Conservation (phyloP, 2,329 filamentous ascomycete genomes). For the Lecanoromycetidae sp. region DNA sequence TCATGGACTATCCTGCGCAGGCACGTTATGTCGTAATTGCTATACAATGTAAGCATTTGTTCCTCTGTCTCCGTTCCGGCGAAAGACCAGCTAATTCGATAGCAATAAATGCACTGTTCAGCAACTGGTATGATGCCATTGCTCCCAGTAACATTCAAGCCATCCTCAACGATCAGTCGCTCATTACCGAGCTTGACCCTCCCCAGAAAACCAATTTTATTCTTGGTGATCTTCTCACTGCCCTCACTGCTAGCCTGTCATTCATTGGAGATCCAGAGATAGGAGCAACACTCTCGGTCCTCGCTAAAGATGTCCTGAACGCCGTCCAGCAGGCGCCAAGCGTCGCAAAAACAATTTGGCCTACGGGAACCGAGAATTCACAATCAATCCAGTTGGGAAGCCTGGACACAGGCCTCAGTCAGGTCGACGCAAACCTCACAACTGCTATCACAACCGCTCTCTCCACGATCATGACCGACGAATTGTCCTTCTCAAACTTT, state of each 20-base stretch:
- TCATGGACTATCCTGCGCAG: slow-evolving; percentile 1
- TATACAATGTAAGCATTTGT: slow-evolving; percentile 10
- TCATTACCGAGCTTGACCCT: slow-evolving; percentile 6
- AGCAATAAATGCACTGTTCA: slow-evolving; percentile 7
- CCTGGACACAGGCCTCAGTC: neutral
- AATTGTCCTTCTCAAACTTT: neutral
- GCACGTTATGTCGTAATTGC: slow-evolving; percentile 10
- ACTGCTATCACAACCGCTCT: neutral
- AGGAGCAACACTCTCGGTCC: neutral
- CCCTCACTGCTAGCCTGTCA: neutral
- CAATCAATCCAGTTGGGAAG: neutral
- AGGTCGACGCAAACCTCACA: slow-evolving; percentile 16
- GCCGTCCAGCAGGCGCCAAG: slow-evolving; percentile 2
- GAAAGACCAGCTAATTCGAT: neutral
- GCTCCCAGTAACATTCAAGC: neutral
- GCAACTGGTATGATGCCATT: slow-evolving; percentile 7
- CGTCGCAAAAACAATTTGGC: slow-evolving; percentile 7
- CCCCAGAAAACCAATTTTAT: slow-evolving; percentile 2
- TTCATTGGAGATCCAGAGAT: slow-evolving; percentile 1
- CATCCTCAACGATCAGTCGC: slow-evolving; percentile 1
- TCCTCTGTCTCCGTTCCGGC: no score
- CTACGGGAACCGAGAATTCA: slow-evolving; percentile 2
- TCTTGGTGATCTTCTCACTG: slow-evolving; percentile 4
- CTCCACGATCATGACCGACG: slow-evolving; percentile 4
- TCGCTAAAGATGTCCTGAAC: neutral